Percentiles rank a stretch among this genome's conserved stretches.
Evolutionary conservation across 75 land plant species (phyloP).

Genomic region (Isoetes taiwanensis): DNA sequence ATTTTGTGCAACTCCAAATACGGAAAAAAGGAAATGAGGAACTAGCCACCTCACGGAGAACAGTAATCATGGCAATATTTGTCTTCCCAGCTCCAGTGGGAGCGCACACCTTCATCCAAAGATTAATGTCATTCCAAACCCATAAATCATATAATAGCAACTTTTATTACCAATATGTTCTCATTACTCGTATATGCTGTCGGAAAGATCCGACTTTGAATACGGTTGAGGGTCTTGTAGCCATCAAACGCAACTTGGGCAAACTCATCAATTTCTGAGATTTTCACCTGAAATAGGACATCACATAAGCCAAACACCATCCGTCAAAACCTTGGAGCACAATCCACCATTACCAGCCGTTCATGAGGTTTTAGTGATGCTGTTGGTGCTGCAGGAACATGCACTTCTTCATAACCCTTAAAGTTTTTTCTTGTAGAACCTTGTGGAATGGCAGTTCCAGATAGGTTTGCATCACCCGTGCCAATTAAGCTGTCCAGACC

Average conservation of each 20-base stretch:
- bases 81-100: conserved; percentile 99
- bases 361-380: conserved; percentile 80
- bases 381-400: conserved; percentile 66
- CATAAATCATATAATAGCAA: background rate
- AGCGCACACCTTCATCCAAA: conserved; percentile 73
- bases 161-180: conserved; percentile 61
- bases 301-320: conserved; percentile 75
- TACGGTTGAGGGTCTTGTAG: conserved; percentile 84
- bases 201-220: conserved; percentile 84
- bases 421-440: conserved; percentile 60
- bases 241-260: conserved; percentile 94
- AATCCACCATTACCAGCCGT: conserved; percentile 40
- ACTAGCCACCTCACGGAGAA: conserved; percentile 68
- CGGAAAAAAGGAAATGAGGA: background rate
- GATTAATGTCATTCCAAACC: background rate
- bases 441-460: conserved; percentile 69
- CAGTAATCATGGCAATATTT: conserved; percentile 96
- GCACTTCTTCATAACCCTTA: conserved; percentile 91
- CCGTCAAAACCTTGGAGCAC: conserved; percentile 39
- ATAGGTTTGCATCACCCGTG: conserved; percentile 42
- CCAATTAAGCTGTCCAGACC: conserved; percentile 68
- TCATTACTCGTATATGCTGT: conserved; percentile 77
- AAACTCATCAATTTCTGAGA: conserved; percentile 78
- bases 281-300: conserved; percentile 80
- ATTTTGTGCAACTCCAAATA: conserved; percentile 2